phyloP scores from a whole-genome alignment of 2,329 filamentous ascomycete species.

The Septoria petroselini region DNA sequence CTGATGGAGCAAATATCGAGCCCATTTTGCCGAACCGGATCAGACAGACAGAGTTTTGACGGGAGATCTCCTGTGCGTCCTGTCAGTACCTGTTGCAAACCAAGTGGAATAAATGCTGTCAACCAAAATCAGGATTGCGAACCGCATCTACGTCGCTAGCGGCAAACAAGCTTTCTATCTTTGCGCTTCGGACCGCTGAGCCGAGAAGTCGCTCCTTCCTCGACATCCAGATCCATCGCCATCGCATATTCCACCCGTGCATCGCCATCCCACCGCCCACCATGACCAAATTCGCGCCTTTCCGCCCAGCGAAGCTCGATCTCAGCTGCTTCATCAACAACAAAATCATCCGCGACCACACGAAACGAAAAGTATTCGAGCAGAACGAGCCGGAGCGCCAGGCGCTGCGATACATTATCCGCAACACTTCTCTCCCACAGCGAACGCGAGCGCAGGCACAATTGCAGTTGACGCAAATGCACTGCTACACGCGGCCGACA shows the following conservation, averaged over 20 bases:
- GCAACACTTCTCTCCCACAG: slow-evolving; percentile 80
- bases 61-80: background rate
- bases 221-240: background rate
- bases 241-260: too few species aligned
- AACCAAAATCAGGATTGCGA: slow-evolving; percentile 5
- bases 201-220: background rate
- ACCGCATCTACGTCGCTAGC: slow-evolving; percentile 11
- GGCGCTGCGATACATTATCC: slow-evolving; percentile 77
- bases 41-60: background rate
- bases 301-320: slow-evolving; percentile 80
- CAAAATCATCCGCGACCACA: slow-evolving; percentile 86
- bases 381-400: slow-evolving; percentile 86
- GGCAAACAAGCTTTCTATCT: slow-evolving; percentile 1
- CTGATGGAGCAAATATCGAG: slow-evolving; percentile 29
- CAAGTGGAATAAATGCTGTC: background rate
- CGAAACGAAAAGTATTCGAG: slow-evolving; percentile 90
- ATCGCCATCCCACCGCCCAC: slow-evolving; percentile 3
- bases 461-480: slow-evolving; percentile 90
- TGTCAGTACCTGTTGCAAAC: background rate
- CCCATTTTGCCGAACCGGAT: background rate
- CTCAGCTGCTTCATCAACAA: slow-evolving; percentile 83
- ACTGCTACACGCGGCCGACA: slow-evolving; percentile 87
- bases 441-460: slow-evolving; percentile 87
- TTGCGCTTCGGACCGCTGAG: slow-evolving; percentile 6
- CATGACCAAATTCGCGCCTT: slow-evolving; percentile 58